Base-by-base conservation (phyloP, 2,329 filamentous ascomycete species). In the Tolypocladium capitatum region DNA sequence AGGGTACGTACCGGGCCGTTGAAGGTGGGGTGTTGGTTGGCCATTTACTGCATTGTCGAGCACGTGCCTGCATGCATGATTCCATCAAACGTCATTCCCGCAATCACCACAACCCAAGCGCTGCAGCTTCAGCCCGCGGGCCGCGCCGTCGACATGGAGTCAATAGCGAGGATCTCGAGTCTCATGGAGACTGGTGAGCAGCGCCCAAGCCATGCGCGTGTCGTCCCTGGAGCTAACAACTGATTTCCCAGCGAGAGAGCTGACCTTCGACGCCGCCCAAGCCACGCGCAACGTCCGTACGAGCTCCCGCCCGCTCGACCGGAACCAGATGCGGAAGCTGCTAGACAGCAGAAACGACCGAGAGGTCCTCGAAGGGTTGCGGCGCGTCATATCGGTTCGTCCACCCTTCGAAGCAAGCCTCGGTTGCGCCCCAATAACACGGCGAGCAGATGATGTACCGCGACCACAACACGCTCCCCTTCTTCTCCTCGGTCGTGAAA, bases 401-500 rank as follows among this genome's bases (percentile, higher is more conserved):
- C 40, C 21, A n/a, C 33, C 40, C 45, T 50, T 33, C 21, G 50
- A 18, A 18, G 16, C 38, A 13, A n/a, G 24, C 24, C 16, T 3
- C 38, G 5, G 9, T 13, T 5, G 24, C 24, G 16, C 4, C 4
- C 52, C 42, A 44, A 51, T 40, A 31, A 46, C 18, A 35, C 14
- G 8, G 33, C 20, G 6, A 35, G 11, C 60, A 95, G 88, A 91
- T 97, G 84, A 94, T 95, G 81, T 97, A 96, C 69, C 81, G 82
- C 56, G 81, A 86, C 57, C 86, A 94, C 63, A 84, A 87, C 56
- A 95, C 89, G 49, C 75, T 94, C 2, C 83, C 86, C 21, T 94
- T 91, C 74, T 98, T 98, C 73, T 94, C 91, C n/a, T 86, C 89
- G 24, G 86, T 98, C 48, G 88, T 98, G 64, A 98, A 98, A 71